A percentile compares a stretch with the other conserved stretches of the same genome.
phyloP scores from a whole-genome alignment of 768 basidiomycete genomes.

The Ramaria rubella region DNA sequence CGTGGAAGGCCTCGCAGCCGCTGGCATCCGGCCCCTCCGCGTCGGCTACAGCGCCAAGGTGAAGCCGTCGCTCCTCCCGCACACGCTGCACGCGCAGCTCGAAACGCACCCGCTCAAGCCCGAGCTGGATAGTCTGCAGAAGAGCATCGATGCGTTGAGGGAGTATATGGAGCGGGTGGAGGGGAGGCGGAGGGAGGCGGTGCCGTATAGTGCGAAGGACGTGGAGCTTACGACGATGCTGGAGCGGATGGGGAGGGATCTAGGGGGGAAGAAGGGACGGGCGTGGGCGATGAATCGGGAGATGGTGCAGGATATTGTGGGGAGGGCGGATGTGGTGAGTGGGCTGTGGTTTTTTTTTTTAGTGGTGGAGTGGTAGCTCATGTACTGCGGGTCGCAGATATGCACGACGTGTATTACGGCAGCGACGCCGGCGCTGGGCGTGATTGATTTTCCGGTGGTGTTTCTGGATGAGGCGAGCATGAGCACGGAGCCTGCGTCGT shows the following conservation, averaged over 20 bases:
- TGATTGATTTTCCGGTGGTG: slow-evolving; percentile 85
- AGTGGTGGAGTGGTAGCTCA: slow-evolving; percentile 9
- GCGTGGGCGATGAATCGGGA: slow-evolving; percentile 43
- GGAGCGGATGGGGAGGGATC: slow-evolving; percentile 24
- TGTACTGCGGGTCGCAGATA: slow-evolving; percentile 49
- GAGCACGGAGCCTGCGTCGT: slow-evolving; percentile 89
- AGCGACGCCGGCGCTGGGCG: slow-evolving; percentile 54
- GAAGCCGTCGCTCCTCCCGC: slow-evolving; percentile 43
- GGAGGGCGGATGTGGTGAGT: slow-evolving; percentile 67
- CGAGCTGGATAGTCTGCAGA: slow-evolving; percentile 35
- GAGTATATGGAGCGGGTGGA: slow-evolving; percentile 20
- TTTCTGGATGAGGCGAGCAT: slow-evolving; percentile 95
- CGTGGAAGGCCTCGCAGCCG: slow-evolving; percentile 59
- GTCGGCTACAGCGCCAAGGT: slow-evolving; percentile 62
- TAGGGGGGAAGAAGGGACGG: slow-evolving; percentile 26
- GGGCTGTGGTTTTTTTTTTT: neutral
- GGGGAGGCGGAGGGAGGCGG: slow-evolving; percentile 9
- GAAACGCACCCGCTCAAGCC: slow-evolving; percentile 50
- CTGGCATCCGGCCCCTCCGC: slow-evolving; percentile 67
- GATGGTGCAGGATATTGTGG: slow-evolving; percentile 60
- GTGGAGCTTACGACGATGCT: slow-evolving; percentile 17
- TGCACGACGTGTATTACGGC: slow-evolving; percentile 87
- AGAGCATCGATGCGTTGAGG: slow-evolving; percentile 29
- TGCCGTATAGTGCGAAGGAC: neutral
- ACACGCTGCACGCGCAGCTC: slow-evolving; percentile 61